Base-by-base conservation (phyloP, 179 eudicot genomes). In the Silene noctiflora region DNA sequence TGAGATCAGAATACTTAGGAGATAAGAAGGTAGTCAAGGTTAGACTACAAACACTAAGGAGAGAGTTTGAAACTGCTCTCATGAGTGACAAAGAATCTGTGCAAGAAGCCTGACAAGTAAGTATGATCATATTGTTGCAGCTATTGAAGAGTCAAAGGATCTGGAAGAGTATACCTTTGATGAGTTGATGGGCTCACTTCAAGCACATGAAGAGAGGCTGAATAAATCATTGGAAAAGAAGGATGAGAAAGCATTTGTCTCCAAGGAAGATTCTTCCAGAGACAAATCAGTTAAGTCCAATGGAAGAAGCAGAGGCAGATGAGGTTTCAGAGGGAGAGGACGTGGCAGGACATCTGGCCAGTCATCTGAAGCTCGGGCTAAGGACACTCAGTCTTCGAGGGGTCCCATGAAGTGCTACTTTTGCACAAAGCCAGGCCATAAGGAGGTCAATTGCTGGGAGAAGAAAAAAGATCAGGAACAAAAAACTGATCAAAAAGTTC, bases 391-490 rank as follows among this genome's bases (percentile, higher is more conserved):
- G 10, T n/a, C 0, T 11, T 0, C 1, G 12, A 75, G 51, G n/a
- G 25, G 62, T 59, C 17, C 72, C 3, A 20, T 56, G 6, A 16
- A 19, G 1, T 56, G 61, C 20, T 72, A 51, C 5, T 14, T 24
- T 12, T 72, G 76, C 44, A 58, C 56, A 0, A 72, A 72, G 31
- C 58, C 8, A 16, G 65, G 76, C 4, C 19, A 53, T 12, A 72
- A 53, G 12, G 46, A 72, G 48, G 65, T n/a, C 6, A 13, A 55
- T 27, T 76, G 67, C 20, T 66, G 74, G 73, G 21, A 13, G 22
- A 66, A 42, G 9, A 12, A 7, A 42, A 42, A 42, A 9, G 46
- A 42, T 42, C 62, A 42, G 46, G 46, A 42, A 2, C 8, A 76
- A 55, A 39, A 6, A 6, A 42, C 71, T 59, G 58, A 59, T 3